Conservation (phyloP, 306 rosid genomes). For the Cicer judaicum region DNA sequence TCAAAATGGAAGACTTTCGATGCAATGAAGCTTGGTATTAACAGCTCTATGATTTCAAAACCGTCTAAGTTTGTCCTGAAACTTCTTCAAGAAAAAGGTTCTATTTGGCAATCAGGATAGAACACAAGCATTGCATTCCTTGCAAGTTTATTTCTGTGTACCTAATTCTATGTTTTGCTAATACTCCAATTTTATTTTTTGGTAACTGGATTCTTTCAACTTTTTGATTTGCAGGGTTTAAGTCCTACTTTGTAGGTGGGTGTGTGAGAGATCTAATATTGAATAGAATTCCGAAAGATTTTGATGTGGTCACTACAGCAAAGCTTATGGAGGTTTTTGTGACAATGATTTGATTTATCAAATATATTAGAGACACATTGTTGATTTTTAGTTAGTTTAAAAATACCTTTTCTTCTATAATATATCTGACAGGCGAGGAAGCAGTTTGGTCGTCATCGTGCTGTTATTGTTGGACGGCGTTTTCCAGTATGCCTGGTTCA, state of each 20-base stretch:
- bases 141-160: conserved; percentile 16
- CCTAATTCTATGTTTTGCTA: not conserved
- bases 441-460: conserved; percentile 50
- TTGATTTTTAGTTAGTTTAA: conserved; percentile 25
- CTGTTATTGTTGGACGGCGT: conserved; percentile 70
- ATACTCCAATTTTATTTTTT: not conserved
- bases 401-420: not conserved
- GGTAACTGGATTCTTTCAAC: conserved; percentile 34
- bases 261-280: conserved; percentile 92
- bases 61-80: conserved; percentile 45
- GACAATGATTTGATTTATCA: conserved; percentile 23
- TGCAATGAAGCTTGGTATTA: conserved; percentile 48
- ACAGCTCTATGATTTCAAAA: conserved; percentile 45
- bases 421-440: conserved; percentile 58
- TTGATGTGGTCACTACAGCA: conserved; percentile 88
- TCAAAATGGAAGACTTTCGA: conserved; percentile 42
- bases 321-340: conserved; percentile 68
- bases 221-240: conserved; percentile 65
- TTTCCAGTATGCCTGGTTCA: conserved; percentile 83
- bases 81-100: conserved; percentile 44
- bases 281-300: conserved; percentile 80
- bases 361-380: conserved; percentile 12
- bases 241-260: conserved; percentile 93
- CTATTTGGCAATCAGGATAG: conserved; percentile 19
- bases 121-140: conserved; percentile 15